A percentile compares a stretch with the other conserved stretches of the same genome.
phyloP scores from a whole-genome alignment of 2,329 filamentous ascomycete species.

The Pestalotiopsis sp. region DNA sequence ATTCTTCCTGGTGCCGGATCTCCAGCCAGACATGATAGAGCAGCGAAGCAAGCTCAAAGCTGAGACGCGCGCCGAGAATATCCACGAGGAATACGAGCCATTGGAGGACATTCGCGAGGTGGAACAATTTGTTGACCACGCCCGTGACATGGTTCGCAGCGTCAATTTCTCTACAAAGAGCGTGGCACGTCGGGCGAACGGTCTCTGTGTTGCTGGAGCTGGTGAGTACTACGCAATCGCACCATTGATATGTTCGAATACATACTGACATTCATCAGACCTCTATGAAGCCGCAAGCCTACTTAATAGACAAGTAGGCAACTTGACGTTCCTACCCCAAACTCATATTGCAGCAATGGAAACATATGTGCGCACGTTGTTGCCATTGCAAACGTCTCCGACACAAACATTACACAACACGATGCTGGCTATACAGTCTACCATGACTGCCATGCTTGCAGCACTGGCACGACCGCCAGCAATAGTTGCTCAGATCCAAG shows the following conservation, averaged over 20 bases:
- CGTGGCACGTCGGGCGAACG: conserved; percentile 79
- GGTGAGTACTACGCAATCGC: conserved; percentile 46
- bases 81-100: conserved; percentile 87
- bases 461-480: conserved; percentile 79
- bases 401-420: conserved; percentile 73
- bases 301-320: conserved; percentile 54
- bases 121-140: conserved; percentile 89
- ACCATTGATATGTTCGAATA: not conserved
- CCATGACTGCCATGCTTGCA: conserved; percentile 78
- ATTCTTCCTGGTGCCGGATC: conserved; percentile 94
- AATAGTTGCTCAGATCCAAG: conserved; percentile 76
- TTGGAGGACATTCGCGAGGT: conserved; percentile 84
- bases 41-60: conserved; percentile 87
- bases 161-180: conserved; percentile 84
- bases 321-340: conserved; percentile 68
- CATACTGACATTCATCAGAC: conserved; percentile 53
- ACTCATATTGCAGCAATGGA: conserved; percentile 72
- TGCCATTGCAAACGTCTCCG: conserved; percentile 73
- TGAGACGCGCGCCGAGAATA: conserved; percentile 78
- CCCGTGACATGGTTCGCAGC: conserved; percentile 83
- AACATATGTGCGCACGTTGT: conserved; percentile 68
- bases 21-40: conserved; percentile 87
- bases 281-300: conserved; percentile 67
- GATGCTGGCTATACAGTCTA: conserved; percentile 80
- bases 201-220: conserved; percentile 65